Percentiles rank a stretch among this genome's conserved stretches.
phyloP scores from a whole-genome alignment of 495 filamentous ascomycete genomes.

The Penicillium crystallinum region DNA sequence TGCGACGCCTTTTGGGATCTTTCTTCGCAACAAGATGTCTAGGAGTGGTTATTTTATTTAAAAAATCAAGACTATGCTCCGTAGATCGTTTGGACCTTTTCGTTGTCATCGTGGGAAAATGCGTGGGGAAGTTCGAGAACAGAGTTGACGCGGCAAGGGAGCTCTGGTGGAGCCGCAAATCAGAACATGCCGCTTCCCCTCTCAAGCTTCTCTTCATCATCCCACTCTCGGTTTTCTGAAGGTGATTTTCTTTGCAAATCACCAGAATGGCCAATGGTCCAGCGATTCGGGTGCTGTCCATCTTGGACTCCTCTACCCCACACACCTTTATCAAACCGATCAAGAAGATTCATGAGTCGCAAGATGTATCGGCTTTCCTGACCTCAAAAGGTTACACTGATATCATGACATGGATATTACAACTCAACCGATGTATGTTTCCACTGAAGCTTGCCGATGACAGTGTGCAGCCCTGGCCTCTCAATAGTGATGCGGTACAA shows the following conservation, averaged over 20 bases:
- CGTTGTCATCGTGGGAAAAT: neutral
- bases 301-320: conserved; percentile 23
- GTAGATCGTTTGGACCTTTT: neutral
- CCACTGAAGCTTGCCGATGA: conserved; percentile 48
- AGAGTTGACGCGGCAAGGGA: conserved; percentile 1
- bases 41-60: neutral
- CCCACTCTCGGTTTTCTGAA: neutral
- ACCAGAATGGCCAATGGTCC: conserved; percentile 22
- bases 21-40: neutral
- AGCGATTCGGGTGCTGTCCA: conserved; percentile 26
- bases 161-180: conserved; percentile 3
- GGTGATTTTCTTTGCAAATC: neutral
- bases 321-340: conserved; percentile 31
- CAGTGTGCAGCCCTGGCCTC: conserved; percentile 49
- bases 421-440: conserved; percentile 84
- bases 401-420: conserved; percentile 79
- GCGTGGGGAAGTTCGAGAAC: conserved; percentile 1
- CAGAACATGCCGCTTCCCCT: neutral
- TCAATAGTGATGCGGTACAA: conserved; percentile 41
- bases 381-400: conserved; percentile 76
- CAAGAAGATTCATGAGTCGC: conserved; percentile 77
- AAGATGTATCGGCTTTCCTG: conserved; percentile 73
- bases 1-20: neutral
- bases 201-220: neutral
- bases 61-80: neutral